A percentile compares a stretch with the other conserved stretches of the same genome.
phyloP scores from a whole-genome alignment of 371 early-diverging fungal genomes.

The Batrachochytrium dendrobatidis region DNA sequence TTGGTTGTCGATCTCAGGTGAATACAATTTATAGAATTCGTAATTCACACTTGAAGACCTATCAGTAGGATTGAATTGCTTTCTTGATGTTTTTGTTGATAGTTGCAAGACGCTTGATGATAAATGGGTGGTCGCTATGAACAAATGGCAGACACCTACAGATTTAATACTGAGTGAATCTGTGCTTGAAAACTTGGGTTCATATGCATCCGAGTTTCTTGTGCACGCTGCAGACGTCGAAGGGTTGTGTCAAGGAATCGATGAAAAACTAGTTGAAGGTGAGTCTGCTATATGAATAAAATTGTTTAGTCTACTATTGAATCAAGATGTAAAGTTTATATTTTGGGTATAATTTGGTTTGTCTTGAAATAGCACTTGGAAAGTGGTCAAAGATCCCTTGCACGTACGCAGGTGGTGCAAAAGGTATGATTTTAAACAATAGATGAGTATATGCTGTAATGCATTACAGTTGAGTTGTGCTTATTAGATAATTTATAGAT shows the following conservation, averaged over 20 bases:
- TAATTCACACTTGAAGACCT: neutral
- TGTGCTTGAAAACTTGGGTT: neutral
- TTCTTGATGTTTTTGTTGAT: no score
- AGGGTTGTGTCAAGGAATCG: slow-evolving; percentile 90
- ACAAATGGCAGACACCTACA: slow-evolving; percentile 94
- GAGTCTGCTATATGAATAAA: neutral
- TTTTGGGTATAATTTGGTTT: neutral
- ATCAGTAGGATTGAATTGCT: neutral
- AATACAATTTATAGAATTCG: no score
- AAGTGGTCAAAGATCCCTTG: slow-evolving; percentile 85
- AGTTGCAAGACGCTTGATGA: slow-evolving; percentile 71
- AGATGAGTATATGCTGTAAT: neutral
- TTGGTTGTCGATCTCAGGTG: slow-evolving; percentile 82
- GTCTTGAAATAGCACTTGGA: slow-evolving; percentile 37
- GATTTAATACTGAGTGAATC: slow-evolving; percentile 42
- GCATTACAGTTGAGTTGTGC: neutral
- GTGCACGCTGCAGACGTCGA: slow-evolving; percentile 98
- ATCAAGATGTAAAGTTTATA: neutral
- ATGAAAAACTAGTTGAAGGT: slow-evolving; percentile 70
- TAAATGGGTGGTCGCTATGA: slow-evolving; percentile 90
- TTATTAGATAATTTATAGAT: neutral
- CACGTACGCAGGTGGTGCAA: slow-evolving; percentile 94
- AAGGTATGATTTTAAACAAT: slow-evolving; percentile 40
- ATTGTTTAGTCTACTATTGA: no score
- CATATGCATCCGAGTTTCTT: slow-evolving; percentile 62